A percentile compares a stretch with the other conserved stretches of the same genome.
These are phyloP conservation scores for Phalaenopsis equestris DNA, from an alignment of 106 monocot genomes.

Conservation along the genomic window DNA sequence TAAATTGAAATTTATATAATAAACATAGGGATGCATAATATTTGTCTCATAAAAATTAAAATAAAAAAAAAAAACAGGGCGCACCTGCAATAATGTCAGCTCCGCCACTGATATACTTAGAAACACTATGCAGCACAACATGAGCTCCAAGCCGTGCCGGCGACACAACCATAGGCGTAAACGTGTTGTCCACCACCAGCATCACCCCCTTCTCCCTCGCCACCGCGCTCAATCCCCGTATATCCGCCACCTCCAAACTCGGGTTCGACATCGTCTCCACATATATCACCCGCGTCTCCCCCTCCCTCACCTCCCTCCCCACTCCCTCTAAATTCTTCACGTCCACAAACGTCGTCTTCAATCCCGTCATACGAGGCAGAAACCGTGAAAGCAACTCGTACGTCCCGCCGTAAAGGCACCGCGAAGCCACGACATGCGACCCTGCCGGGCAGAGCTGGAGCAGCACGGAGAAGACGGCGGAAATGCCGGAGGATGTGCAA, in stretches of 20 bases:
- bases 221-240: constrained; percentile 41
- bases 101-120: constrained; percentile 92
- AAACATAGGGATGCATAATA: too few relatives aligned
- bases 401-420: constrained; percentile 86
- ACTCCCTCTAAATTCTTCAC: constrained; percentile 37
- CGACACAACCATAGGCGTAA: constrained; percentile 86
- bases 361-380: constrained; percentile 42
- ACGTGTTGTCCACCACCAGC: constrained; percentile 91
- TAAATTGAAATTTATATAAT: too few relatives aligned
- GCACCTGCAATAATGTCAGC: constrained; percentile 88
- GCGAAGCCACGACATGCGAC: constrained; percentile 80
- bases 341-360: constrained; percentile 70
- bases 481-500: constrained; percentile 96
- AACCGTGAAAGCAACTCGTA: constrained; percentile 64
- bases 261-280: constrained; percentile 80
- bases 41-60: too few relatives aligned
- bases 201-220: constrained; percentile 71
- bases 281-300: constrained; percentile 74
- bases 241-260: constrained; percentile 70
- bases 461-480: constrained; percentile 71
- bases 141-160: constrained; percentile 84
- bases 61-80: background rate
- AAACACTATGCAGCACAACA: constrained; percentile 85
- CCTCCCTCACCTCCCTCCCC: constrained; percentile 34
- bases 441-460: constrained; percentile 68